phyloP scores from a whole-genome alignment of 768 basidiomycete species.

The Collybiopsis confluens region DNA sequence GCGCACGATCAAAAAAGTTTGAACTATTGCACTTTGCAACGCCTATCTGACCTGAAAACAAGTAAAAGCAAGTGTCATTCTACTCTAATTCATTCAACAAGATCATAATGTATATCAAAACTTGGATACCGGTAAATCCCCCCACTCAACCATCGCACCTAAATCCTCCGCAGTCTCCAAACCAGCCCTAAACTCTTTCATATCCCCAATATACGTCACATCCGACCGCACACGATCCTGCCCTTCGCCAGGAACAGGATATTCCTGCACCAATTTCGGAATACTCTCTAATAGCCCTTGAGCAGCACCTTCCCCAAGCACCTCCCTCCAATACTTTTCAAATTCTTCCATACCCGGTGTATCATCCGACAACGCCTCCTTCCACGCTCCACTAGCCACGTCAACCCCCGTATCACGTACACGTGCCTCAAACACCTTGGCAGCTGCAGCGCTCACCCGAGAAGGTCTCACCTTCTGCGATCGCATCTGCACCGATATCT shows the following conservation, averaged over 20 bases:
- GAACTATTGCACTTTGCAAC: too few relatives aligned
- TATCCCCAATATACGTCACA: conserved; percentile 61
- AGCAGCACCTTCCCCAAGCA: conserved; percentile 25
- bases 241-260: conserved; percentile 52
- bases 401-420: conserved; percentile 46
- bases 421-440: conserved; percentile 53
- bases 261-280: conserved; percentile 49
- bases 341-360: conserved; percentile 61
- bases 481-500: conserved; percentile 78
- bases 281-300: conserved; percentile 23
- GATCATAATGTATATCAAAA: conserved; percentile 17
- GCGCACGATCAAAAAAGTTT: too few relatives aligned
- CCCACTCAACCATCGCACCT: conserved; percentile 67
- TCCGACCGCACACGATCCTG: conserved; percentile 38
- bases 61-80: too few relatives aligned
- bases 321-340: conserved; percentile 52
- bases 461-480: conserved; percentile 61
- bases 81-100: conserved; percentile 15
- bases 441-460: conserved; percentile 61
- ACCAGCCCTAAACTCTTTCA: conserved; percentile 58
- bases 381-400: conserved; percentile 49
- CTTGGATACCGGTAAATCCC: conserved; percentile 60
- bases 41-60: too few relatives aligned
- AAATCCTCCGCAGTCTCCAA: conserved; percentile 53
- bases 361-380: conserved; percentile 45